Evolutionary conservation across 1,139 yeast genomes (phyloP).

Genomic region (Debaryomyces subglobosus): DNA sequence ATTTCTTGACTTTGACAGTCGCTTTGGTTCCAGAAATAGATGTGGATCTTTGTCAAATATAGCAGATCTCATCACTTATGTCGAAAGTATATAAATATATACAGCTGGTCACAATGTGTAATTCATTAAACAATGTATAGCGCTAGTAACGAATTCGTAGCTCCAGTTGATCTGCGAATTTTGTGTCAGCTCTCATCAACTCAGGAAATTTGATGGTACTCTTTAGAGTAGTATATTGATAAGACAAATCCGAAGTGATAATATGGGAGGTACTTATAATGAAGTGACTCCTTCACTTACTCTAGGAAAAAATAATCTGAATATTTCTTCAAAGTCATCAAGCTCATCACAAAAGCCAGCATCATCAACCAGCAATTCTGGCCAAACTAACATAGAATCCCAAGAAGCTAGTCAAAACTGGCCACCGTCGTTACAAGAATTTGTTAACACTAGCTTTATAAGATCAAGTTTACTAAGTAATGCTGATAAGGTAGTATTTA

Average conservation of each 20-base stretch:
- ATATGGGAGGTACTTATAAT: slow-evolving; percentile 12
- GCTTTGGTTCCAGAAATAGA: slow-evolving; percentile 3
- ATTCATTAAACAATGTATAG: not conserved
- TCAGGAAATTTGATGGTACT: not conserved
- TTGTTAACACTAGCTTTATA: slow-evolving; percentile 32
- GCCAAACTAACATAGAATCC: not conserved
- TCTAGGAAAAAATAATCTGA: slow-evolving; percentile 4
- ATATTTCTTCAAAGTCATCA: not conserved
- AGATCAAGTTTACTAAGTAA: slow-evolving; percentile 24
- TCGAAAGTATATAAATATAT: not conserved
- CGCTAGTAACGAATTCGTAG: not conserved
- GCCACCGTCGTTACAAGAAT: slow-evolving; percentile 37
- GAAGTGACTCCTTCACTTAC: slow-evolving; percentile 12
- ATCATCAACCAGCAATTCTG: not conserved
- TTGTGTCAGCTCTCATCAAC: slow-evolving; percentile 4
- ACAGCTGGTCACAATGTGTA: not conserved
- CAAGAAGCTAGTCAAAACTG: slow-evolving; percentile 19
- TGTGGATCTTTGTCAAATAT: slow-evolving; percentile 33
- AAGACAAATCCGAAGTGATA: not conserved
- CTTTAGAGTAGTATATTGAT: not conserved
- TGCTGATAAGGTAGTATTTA: slow-evolving; percentile 25
- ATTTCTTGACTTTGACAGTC: slow-evolving; percentile 13
- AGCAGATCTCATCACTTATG: slow-evolving; percentile 37
- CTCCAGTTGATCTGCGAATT: not conserved
- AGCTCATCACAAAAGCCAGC: not conserved